phyloP scores from a whole-genome alignment of 2,329 filamentous ascomycete species.

The Onygenales sp. region DNA sequence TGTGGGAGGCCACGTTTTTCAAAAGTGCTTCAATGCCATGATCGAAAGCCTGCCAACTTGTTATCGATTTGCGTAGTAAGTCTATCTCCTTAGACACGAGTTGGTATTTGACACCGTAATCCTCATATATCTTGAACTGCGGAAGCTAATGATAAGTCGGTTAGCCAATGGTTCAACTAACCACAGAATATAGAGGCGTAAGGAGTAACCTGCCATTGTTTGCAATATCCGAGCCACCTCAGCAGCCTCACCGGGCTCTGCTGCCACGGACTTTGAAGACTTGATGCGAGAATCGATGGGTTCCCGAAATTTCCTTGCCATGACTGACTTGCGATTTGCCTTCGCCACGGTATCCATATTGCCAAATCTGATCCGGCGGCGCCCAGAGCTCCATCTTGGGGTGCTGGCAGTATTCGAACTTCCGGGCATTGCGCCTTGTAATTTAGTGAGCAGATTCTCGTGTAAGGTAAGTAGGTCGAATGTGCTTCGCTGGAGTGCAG shows the following conservation, averaged over 20 bases:
- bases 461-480: conserved; percentile 75
- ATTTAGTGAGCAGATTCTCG: conserved; percentile 65
- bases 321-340: conserved; percentile 7
- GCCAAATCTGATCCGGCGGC: conserved; percentile 38
- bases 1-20: conserved; percentile 62
- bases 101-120: conserved; percentile 85
- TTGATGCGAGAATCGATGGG: conserved; percentile 19
- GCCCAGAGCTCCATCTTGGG: conserved; percentile 16
- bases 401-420: not conserved
- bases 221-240: conserved; percentile 47
- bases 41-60: conserved; percentile 71
- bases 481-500: conserved; percentile 69
- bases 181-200: not conserved
- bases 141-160: conserved; percentile 52
- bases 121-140: conserved; percentile 78
- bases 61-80: conserved; percentile 56
- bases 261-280: conserved; percentile 33
- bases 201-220: conserved; percentile 35
- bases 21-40: conserved; percentile 77
- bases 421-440: conserved; percentile 58
- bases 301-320: conserved; percentile 18
- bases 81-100: conserved; percentile 71
- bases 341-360: conserved; percentile 31
- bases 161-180: conserved; percentile 20
- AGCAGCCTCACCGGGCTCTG: conserved; percentile 45